phyloP scores from a whole-genome alignment of 768 basidiomycete genomes.

The Tricholoma matsutake region DNA sequence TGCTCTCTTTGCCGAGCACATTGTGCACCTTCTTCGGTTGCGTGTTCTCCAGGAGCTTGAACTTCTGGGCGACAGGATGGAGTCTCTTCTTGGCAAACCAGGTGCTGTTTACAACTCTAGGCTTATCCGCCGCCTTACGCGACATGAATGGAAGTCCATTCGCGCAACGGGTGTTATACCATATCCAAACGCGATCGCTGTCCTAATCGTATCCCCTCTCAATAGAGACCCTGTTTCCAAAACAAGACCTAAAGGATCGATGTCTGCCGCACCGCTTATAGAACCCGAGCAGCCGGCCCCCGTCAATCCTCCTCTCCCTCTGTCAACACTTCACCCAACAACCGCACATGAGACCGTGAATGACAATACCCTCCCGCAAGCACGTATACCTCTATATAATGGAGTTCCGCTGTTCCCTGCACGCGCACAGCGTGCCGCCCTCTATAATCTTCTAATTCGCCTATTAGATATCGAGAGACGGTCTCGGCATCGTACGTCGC shows the following conservation, averaged over 20 bases:
- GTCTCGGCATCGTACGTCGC: conserved; percentile 9
- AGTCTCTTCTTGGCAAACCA: conserved; percentile 19
- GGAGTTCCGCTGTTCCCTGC: conserved; percentile 62
- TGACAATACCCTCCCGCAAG: conserved; percentile 9
- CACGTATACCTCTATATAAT: conserved; percentile 64
- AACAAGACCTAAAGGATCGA: conserved; percentile 36
- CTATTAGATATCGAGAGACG: conserved; percentile 48
- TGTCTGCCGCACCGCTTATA: conserved; percentile 32
- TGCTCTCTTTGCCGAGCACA: conserved; percentile 48
- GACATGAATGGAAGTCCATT: conserved; percentile 53
- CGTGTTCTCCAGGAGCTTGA: conserved; percentile 76
- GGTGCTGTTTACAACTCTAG: conserved; percentile 18
- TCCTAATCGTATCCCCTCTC: conserved; percentile 66
- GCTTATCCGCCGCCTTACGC: conserved; percentile 62
- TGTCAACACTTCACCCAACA: conserved; percentile 8
- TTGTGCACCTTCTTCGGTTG: conserved; percentile 64
- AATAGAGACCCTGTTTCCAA: conserved; percentile 51
- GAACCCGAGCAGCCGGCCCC: conserved; percentile 14
- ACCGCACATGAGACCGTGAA: conserved; percentile 1
- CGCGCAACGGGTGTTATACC: conserved; percentile 46
- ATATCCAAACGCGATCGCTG: conserved; percentile 54
- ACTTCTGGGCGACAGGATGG: conserved; percentile 47
- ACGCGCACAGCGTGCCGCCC: conserved; percentile 53
- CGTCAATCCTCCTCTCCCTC: conserved; percentile 2
- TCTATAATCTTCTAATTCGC: conserved; percentile 47